A percentile compares a stretch with the other conserved stretches of the same genome.
Evolutionary conservation across 345 rosid genomes (phyloP).

Genomic region (Euclidium syriacum): DNA sequence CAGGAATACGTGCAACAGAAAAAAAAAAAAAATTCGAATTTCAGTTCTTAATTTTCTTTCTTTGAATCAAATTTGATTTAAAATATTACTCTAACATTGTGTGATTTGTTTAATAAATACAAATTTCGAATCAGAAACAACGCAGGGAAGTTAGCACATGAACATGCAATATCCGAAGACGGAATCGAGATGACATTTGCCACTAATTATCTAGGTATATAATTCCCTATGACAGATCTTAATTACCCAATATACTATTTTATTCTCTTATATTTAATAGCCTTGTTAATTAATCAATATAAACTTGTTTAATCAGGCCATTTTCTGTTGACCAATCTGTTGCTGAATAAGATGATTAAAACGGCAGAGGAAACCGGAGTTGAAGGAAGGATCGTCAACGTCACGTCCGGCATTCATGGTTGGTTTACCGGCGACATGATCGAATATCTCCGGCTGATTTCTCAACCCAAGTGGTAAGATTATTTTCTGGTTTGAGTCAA

Average conservation of each 20-base stretch:
- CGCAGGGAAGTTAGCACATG: conserved; percentile 84
- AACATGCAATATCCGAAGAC: conserved; percentile 89
- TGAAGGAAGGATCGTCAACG: conserved; percentile 82
- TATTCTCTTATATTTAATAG: neutral
- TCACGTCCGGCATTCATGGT: conserved; percentile 76
- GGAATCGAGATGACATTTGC: conserved; percentile 99
- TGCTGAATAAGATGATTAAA: conserved; percentile 62
- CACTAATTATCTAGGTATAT: conserved; percentile 82
- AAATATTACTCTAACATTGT: neutral
- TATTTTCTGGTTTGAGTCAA: neutral
- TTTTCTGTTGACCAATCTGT: conserved; percentile 67
- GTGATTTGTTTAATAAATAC: neutral
- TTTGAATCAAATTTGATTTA: neutral
- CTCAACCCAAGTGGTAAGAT: conserved; percentile 63
- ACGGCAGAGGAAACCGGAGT: conserved; percentile 63
- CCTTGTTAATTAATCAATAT: neutral
- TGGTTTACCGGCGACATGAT: conserved; percentile 86
- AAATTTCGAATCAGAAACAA: conserved; percentile 59
- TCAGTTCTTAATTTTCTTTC: neutral
- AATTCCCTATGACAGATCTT: conserved; percentile 18
- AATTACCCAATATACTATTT: neutral
- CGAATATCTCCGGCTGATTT: conserved; percentile 61
- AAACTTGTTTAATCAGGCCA: conserved; percentile 46
- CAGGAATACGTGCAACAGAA: conserved; percentile 15
- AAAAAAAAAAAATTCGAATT: conserved; percentile 7